Conservation (phyloP, 371 early-diverging fungal species). For the Synchytrium microbalum region DNA sequence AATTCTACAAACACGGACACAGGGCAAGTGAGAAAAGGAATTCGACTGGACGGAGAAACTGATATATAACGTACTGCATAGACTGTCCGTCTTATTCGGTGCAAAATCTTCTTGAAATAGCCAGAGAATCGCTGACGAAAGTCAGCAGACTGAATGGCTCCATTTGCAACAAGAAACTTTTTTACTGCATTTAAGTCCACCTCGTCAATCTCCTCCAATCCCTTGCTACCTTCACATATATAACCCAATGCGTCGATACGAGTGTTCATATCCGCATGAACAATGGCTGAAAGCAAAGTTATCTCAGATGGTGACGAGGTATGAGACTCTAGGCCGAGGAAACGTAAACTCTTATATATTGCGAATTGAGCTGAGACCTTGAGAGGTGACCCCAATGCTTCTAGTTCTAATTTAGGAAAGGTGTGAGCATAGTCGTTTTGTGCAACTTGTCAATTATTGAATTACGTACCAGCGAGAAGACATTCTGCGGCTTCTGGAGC, state of each 20-base stretch:
- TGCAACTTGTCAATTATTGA: background rate
- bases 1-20: too few species aligned
- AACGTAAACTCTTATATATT: background rate
- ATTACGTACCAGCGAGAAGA: background rate
- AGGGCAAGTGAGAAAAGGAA: too few species aligned
- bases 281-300: background rate
- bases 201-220: background rate
- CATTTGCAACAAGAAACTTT: background rate
- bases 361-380: background rate
- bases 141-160: background rate
- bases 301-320: background rate
- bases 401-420: background rate
- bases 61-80: background rate
- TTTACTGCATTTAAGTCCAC: background rate
- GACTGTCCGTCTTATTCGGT: background rate
- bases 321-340: background rate
- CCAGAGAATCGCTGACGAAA: background rate
- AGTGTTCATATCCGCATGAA: background rate
- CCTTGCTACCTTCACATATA: background rate
- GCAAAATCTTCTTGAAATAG: background rate
- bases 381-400: background rate
- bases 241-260: background rate
- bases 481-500: background rate
- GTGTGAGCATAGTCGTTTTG: background rate
- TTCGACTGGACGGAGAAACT: background rate